Conservation (phyloP, 2,329 filamentous ascomycete genomes). For the Cladosporium sp. region DNA sequence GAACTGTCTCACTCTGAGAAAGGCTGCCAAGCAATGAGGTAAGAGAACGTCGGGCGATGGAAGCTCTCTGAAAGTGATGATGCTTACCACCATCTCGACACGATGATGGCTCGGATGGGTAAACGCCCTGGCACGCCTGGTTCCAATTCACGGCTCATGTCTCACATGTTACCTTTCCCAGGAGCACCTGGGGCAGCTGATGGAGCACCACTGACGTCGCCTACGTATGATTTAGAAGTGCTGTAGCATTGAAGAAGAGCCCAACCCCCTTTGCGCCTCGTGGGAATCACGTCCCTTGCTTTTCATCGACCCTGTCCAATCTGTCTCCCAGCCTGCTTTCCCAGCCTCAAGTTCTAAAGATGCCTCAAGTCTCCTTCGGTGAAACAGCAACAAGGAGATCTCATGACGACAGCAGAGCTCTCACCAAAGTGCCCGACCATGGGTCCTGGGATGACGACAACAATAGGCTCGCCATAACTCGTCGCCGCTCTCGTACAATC, state of each 20-base stretch:
- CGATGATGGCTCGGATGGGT: neutral
- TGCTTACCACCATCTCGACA: neutral
- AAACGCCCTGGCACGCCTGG: too few relatives aligned
- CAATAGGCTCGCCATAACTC: neutral
- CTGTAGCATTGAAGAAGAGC: too few relatives aligned
- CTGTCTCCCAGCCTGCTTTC: neutral
- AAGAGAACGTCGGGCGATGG: neutral
- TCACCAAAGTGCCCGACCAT: neutral
- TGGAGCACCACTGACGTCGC: too few relatives aligned
- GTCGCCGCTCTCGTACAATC: neutral
- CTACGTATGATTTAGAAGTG: too few relatives aligned
- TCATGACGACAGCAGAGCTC: neutral
- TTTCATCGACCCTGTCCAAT: neutral
- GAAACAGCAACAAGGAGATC: neutral
- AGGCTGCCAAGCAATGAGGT: constrained; percentile 6
- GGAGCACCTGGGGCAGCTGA: too few relatives aligned
- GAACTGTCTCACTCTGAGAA: constrained; percentile 2
- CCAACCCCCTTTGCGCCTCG: too few relatives aligned
- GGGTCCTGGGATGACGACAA: neutral
- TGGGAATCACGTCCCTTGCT: neutral
- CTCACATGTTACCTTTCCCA: neutral
- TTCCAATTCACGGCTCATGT: neutral
- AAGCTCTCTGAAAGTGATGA: neutral
- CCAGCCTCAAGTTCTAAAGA: neutral
- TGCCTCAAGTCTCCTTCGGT: constrained; percentile 4